Base-by-base conservation (phyloP, 2,329 filamentous ascomycete genomes). In the Verticillium tricorpus region DNA sequence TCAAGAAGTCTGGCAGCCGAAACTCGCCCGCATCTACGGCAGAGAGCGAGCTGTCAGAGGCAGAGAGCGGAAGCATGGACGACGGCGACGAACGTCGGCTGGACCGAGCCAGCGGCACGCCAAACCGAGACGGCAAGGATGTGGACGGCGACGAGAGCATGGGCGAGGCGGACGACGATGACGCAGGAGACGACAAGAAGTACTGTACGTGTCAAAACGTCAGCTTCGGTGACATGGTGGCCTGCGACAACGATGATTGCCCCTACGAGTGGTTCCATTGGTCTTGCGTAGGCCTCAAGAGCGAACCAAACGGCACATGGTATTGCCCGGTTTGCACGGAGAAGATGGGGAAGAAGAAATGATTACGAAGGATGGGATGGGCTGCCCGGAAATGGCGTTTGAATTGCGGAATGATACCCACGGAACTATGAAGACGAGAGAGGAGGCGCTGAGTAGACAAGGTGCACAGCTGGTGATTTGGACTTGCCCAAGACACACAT, bases 191-290 rank as follows among this genome's bases (percentile, higher is more conserved):
- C 65, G 90, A 93, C 75, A 89, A 90, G 71, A 91, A 92, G 73
- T 95, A 95, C 76, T 95, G 91, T 76, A 82, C 89, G 34, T 95
- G 91, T 74, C 89, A 93, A 73, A 90, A 90, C 69, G 89, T 93
- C 67, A 92, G 89, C 74, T 93, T 91, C 71, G 91, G 91, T 64
- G 89, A 94, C 71, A 95, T 95, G 91, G 91, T 95, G 65, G 91
- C 90, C 34, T 95, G 91, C 77, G 91, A 95, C 78, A 94, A 94
- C 73, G 87, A 90, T 62, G 83, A 88, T 67, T 95, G 91, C 75
- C 87, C 88, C 56, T 91, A 86, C 70, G 91, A 95, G 77, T 95
- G 91, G 91, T 95, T 95, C 74, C 91, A 95, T 76, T 95, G 91
- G 89, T 87, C 80, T 54, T 90, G 87, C 68, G 87, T 90, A 58